Percentiles rank a stretch among this genome's conserved stretches.
These are phyloP conservation scores for Malus sieversii DNA, from an alignment of 306 rosid genomes.

Conservation along the genomic window DNA sequence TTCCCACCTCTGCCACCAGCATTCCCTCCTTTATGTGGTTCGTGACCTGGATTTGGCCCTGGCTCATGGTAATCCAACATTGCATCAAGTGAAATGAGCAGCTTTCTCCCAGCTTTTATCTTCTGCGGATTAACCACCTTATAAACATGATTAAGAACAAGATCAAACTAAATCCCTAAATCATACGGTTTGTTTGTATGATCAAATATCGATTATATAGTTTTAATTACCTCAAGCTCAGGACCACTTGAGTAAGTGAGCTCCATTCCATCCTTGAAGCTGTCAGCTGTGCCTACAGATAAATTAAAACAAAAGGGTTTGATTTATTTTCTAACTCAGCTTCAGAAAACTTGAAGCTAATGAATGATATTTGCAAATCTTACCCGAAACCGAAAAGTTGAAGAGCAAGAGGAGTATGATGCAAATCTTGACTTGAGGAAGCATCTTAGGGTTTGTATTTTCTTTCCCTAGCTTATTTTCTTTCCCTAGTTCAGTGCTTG, in stretches of 20 bases:
- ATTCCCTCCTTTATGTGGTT: constrained; percentile 25
- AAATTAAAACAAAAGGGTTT: neutral
- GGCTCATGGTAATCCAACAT: constrained; percentile 38
- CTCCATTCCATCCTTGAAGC: constrained; percentile 1
- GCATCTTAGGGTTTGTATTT: constrained; percentile 7
- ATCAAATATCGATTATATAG: neutral
- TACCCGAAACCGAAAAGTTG: constrained; percentile 22
- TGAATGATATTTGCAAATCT: neutral
- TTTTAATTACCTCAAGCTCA: constrained; percentile 13
- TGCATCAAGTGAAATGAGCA: constrained; percentile 28
- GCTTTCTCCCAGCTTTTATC: constrained; percentile 28
- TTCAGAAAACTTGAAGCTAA: neutral
- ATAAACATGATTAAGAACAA: neutral
- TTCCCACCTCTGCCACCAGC: constrained; percentile 13
- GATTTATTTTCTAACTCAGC: neutral
- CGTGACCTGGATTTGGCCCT: constrained; percentile 42
- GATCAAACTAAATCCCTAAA: neutral
- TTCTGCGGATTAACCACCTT: neutral
- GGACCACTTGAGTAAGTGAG: neutral
- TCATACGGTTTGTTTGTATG: neutral
- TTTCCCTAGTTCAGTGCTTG: neutral
- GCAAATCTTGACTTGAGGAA: constrained; percentile 28
- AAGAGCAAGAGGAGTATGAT: constrained; percentile 22
- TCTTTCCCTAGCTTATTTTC: neutral
- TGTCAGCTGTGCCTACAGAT: constrained; percentile 2